A percentile compares a stretch with the other conserved stretches of the same genome.
Evolutionary conservation across 129 eudicot species (phyloP).

Genomic region (Arctium minus): DNA sequence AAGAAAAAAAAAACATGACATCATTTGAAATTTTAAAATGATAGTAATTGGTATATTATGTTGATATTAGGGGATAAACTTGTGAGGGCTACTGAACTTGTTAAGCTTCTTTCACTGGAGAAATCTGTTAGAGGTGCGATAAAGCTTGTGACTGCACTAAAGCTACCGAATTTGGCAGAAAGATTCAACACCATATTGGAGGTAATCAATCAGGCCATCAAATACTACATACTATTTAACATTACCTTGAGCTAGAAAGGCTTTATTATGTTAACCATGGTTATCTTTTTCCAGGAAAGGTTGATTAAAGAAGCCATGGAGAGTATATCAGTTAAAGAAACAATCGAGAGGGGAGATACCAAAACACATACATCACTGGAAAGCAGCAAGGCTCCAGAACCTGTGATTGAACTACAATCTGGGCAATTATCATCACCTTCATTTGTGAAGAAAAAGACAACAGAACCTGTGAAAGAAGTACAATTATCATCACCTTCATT

Average conservation of each 20-base stretch:
- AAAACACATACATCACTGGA: constrained; percentile 32
- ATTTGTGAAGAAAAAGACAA: constrained; percentile 1
- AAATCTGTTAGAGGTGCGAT: constrained; percentile 94
- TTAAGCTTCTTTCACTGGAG: constrained; percentile 81
- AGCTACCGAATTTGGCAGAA: constrained; percentile 88
- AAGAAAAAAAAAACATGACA: background rate
- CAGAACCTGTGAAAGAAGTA: constrained; percentile 28
- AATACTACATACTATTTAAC: background rate
- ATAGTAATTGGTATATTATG: constrained; percentile 4
- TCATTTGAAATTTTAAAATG: background rate
- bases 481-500: constrained; percentile 36
- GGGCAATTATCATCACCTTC: constrained; percentile 12
- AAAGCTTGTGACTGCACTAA: constrained; percentile 86
- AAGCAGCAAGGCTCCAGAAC: constrained; percentile 39
- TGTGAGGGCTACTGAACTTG: constrained; percentile 86
- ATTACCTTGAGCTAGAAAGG: background rate
- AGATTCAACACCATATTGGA: constrained; percentile 79
- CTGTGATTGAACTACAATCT: background rate
- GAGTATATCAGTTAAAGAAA: constrained; percentile 15
- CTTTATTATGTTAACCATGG: background rate
- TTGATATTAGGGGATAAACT: constrained; percentile 78
- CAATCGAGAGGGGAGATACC: background rate
- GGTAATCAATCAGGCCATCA: constrained; percentile 33
- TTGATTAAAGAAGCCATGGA: constrained; percentile 47
- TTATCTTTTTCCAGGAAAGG: constrained; percentile 56